Conservation (phyloP, 805 yeast genomes). For the Ogataea henricii region DNA sequence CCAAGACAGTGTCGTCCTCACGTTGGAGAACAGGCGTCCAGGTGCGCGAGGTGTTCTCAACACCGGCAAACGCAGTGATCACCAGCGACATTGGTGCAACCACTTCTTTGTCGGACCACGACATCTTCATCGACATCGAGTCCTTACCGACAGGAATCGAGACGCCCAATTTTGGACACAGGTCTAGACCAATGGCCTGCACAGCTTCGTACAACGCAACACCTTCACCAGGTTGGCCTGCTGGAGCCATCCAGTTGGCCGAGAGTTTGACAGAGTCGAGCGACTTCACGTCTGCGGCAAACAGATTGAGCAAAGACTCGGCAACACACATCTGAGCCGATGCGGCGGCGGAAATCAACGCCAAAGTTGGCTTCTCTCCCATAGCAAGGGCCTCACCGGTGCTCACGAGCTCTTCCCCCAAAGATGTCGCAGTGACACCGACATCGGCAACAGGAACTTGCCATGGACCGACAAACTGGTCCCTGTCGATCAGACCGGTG, state of each 20-base stretch:
- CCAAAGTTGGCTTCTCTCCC: constrained; percentile 95
- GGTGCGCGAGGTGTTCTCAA: constrained; percentile 77
- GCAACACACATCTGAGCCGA: constrained; percentile 96
- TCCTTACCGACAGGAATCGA: constrained; percentile 98
- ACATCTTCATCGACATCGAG: constrained; percentile 99
- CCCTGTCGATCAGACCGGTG: constrained; percentile 95
- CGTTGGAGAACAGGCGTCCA: constrained; percentile 89
- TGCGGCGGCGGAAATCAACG: constrained; percentile 83
- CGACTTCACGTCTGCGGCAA: constrained; percentile 84
- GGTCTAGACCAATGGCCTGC: constrained; percentile 89
- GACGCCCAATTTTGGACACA: constrained; percentile 90
- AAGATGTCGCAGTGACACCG: constrained; percentile 90
- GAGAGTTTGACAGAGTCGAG: constrained; percentile 79
- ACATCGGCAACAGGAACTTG: constrained; percentile 99
- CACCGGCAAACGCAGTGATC: constrained; percentile 90
- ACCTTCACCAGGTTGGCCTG: constrained; percentile 94
- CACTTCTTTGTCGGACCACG: constrained; percentile 91
- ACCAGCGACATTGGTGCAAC: constrained; percentile 93
- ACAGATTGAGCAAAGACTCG: constrained; percentile 83
- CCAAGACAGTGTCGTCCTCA: constrained; percentile 55
- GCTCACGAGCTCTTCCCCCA: constrained; percentile 65
- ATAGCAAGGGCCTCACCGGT: constrained; percentile 98
- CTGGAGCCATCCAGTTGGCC: constrained; percentile 99
- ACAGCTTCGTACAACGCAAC: constrained; percentile 94
- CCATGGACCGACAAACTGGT: constrained; percentile 99